Percentiles rank a stretch among this genome's conserved stretches.
phyloP scores from a whole-genome alignment of 148 eudicot genomes.

The Amaranthus hypochondriacus region DNA sequence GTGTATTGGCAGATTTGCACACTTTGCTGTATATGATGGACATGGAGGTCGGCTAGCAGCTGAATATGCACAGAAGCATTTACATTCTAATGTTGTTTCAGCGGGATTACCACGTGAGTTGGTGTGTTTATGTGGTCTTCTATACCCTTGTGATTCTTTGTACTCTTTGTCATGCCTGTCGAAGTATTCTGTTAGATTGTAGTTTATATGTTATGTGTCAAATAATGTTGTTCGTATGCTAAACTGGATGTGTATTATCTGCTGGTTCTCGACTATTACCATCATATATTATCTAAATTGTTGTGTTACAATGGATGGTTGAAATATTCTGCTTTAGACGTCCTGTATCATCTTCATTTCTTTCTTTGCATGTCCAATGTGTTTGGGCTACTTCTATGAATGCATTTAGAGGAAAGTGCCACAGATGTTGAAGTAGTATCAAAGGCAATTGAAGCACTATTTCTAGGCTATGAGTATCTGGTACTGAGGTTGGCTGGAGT shows the following conservation, averaged over 20 bases:
- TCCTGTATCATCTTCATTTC: too few relatives aligned
- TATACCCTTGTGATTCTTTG: constrained; percentile 9
- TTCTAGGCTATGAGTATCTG: neutral
- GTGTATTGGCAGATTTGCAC: constrained; percentile 52
- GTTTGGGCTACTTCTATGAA: neutral
- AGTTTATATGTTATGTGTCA: neutral
- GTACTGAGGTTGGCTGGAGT: neutral
- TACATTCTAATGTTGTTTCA: constrained; percentile 61
- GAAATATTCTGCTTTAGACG: too few relatives aligned
- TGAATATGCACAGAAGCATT: constrained; percentile 70
- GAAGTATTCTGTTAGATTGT: neutral
- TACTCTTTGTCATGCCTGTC: neutral
- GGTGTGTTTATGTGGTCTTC: constrained; percentile 59
- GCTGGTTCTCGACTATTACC: neutral
- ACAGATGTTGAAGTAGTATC: too few relatives aligned
- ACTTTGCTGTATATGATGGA: constrained; percentile 84
- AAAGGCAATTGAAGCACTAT: too few relatives aligned
- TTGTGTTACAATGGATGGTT: neutral
- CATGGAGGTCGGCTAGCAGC: constrained; percentile 89
- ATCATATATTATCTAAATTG: neutral
- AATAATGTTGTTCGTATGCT: neutral
- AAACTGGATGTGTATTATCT: neutral
- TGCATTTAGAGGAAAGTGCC: neutral
- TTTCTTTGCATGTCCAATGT: neutral
- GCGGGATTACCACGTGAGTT: constrained; percentile 99